These are phyloP conservation scores for Eimeria praecox DNA, from an alignment of 169 alveolate species.

Conservation along the genomic window DNA sequence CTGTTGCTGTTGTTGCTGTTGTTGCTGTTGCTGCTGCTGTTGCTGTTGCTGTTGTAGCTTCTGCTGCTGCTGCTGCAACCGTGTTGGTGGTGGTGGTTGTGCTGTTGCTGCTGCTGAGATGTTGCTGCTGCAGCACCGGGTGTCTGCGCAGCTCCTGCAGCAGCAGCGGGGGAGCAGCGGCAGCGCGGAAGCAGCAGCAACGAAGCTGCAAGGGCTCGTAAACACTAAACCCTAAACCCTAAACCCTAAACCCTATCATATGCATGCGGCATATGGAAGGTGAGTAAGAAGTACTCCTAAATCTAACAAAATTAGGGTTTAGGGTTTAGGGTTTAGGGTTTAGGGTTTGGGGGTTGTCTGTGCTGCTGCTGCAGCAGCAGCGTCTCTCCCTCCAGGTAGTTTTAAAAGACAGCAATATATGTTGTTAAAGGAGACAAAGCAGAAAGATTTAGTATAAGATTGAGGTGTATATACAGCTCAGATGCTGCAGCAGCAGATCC, in stretches of 20 bases:
- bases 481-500: not conserved
- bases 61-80: conserved; percentile 9
- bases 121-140: not conserved
- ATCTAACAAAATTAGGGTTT: not conserved
- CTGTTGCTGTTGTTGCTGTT: conserved; percentile 3
- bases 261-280: not conserved
- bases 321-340: conserved; percentile 11
- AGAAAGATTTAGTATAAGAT: not conserved
- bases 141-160: not conserved
- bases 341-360: not conserved
- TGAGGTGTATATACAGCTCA: not conserved
- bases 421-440: not conserved
- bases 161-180: conserved; percentile 8
- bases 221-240: not conserved
- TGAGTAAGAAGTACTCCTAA: no score
- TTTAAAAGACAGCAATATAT: not conserved
- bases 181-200: not conserved
- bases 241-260: conserved; percentile 13
- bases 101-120: not conserved
- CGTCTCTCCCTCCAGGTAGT: not conserved
- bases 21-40: conserved; percentile 54
- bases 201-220: not conserved
- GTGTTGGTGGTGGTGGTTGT: no score
- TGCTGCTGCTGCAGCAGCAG: not conserved
- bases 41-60: not conserved